Evolutionary conservation across 306 rosid genomes (phyloP).

Genomic region (Inga laurina): DNA sequence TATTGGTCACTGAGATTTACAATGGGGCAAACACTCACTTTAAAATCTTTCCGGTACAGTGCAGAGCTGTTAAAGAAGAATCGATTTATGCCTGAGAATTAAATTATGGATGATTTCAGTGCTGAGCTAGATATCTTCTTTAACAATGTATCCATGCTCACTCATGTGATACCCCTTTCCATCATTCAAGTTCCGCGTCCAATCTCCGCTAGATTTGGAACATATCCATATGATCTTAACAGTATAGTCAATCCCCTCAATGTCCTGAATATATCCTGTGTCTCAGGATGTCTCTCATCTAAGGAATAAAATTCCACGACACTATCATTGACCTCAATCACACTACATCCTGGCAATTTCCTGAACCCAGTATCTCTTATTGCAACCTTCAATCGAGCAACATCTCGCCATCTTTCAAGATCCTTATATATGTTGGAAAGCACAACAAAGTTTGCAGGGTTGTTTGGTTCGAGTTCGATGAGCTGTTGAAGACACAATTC

Average conservation of each 20-base stretch:
- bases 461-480: conserved; percentile 70
- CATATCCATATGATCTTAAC: conserved; percentile 44
- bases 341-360: conserved; percentile 54
- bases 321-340: conserved; percentile 45
- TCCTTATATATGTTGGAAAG: conserved; percentile 79
- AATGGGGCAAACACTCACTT: background rate
- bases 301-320: conserved; percentile 52
- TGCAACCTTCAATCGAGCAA: conserved; percentile 68
- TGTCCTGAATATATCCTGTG: conserved; percentile 38
- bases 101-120: background rate
- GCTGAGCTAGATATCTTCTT: background rate
- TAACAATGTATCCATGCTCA: background rate
- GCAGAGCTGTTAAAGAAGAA: background rate
- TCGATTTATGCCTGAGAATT: background rate
- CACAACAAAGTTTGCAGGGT: conserved; percentile 78
- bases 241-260: conserved; percentile 43
- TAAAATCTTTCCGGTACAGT: background rate
- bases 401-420: conserved; percentile 76
- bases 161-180: conserved; percentile 5
- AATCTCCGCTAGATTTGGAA: conserved; percentile 43
- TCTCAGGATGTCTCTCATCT: conserved; percentile 53
- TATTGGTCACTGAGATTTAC: background rate
- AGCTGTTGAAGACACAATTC: conserved; percentile 65
- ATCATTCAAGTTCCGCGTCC: conserved; percentile 35
- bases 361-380: conserved; percentile 65